Evolutionary conservation across 2,329 filamentous ascomycete genomes (phyloP).

Genomic region (Fusarium succisae): DNA sequence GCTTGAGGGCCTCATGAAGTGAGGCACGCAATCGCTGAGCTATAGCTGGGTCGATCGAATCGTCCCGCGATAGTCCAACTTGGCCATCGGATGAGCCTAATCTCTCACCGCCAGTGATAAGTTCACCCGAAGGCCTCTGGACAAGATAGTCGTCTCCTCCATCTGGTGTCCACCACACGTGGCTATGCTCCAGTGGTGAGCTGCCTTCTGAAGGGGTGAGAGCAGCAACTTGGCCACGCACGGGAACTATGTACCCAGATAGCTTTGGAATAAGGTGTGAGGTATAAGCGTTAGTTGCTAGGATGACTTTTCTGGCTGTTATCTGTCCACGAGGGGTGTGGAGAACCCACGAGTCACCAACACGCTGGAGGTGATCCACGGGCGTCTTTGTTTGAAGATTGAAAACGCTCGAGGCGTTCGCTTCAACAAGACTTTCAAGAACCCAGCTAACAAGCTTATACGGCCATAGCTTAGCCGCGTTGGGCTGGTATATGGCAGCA

Average conservation of each 20-base stretch:
- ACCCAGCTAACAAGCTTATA: constrained; percentile 84
- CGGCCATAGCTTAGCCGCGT: constrained; percentile 79
- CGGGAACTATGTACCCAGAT: constrained; percentile 77
- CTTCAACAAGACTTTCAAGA: constrained; percentile 65
- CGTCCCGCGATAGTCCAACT: constrained; percentile 68
- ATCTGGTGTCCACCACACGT: constrained; percentile 64
- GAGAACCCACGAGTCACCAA: constrained; percentile 63
- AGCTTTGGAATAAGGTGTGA: constrained; percentile 77
- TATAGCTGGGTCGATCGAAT: constrained; percentile 63
- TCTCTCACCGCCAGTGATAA: constrained; percentile 78
- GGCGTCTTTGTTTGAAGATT: constrained; percentile 82
- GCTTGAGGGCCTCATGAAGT: constrained; percentile 53
- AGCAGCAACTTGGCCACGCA: constrained; percentile 77
- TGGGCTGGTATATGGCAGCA: constrained; percentile 71
- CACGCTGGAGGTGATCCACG: constrained; percentile 59
- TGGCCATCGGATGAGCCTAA: constrained; percentile 57
- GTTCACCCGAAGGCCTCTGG: constrained; percentile 68
- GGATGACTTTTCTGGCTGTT: constrained; percentile 69
- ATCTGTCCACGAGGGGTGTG: constrained; percentile 76
- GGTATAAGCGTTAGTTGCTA: constrained; percentile 88
- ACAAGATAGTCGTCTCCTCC: constrained; percentile 77
- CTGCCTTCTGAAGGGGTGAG: constrained; percentile 63
- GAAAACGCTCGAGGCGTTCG: constrained; percentile 56
- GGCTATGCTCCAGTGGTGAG: constrained; percentile 62
- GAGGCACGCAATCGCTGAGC: constrained; percentile 63